These are phyloP conservation scores for Daldinia concentrica DNA, from an alignment of 495 filamentous ascomycete species.

Conservation along the genomic window DNA sequence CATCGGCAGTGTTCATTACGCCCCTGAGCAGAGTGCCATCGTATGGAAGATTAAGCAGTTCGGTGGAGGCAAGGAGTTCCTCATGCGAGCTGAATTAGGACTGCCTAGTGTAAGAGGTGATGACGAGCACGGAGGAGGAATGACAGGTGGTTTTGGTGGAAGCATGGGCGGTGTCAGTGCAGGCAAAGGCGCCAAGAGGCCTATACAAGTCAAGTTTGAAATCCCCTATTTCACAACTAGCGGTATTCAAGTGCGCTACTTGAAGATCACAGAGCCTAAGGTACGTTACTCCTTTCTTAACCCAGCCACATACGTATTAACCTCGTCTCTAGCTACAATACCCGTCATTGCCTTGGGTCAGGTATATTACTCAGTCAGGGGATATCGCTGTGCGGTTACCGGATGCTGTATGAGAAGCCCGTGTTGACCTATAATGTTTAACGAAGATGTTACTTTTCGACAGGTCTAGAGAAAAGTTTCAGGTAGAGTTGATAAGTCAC, in stretches of 20 bases:
- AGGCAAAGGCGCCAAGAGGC: conserved; percentile 87
- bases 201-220: conserved; percentile 99
- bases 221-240: conserved; percentile 99
- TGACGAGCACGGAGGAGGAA: conserved; percentile 93
- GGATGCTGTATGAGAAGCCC: conserved; percentile 72
- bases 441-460: conserved; percentile 37
- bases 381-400: conserved; percentile 94
- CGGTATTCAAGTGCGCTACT: conserved; percentile 96
- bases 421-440: conserved; percentile 30
- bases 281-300: conserved; percentile 60
- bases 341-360: conserved; percentile 96
- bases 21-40: conserved; percentile 95
- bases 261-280: conserved; percentile 99
- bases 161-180: conserved; percentile 83
- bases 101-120: conserved; percentile 95
- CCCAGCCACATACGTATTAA: conserved; percentile 34
- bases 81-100: conserved; percentile 98
- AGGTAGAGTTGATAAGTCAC: conserved; percentile 37
- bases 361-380: conserved; percentile 97
- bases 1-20: conserved; percentile 97
- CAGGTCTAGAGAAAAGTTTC: conserved; percentile 41
- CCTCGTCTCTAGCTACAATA: conserved; percentile 79
- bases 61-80: conserved; percentile 96
- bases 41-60: conserved; percentile 99
- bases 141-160: conserved; percentile 96